Conservation (phyloP, 352 stramenopile species). For the Pythium diclinum region DNA sequence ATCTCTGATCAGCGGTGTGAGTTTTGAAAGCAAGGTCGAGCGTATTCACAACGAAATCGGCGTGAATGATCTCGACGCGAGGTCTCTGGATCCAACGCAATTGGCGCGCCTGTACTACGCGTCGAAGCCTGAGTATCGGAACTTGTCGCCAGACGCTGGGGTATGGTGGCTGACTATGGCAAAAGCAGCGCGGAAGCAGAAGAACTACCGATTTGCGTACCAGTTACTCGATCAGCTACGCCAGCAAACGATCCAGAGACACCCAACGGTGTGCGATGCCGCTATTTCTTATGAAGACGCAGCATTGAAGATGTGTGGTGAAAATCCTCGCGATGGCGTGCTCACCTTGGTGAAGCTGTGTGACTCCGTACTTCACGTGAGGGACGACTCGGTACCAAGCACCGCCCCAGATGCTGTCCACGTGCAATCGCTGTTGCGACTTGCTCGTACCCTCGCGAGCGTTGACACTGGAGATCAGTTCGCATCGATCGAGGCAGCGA, state of each 20-base stretch:
- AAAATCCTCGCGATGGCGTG: constrained; percentile 71
- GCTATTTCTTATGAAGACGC: constrained; percentile 32
- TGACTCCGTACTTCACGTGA: constrained; percentile 15
- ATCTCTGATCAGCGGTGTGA: constrained; percentile 2
- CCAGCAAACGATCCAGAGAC: not conserved
- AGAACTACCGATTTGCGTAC: constrained; percentile 18
- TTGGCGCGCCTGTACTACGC: constrained; percentile 7
- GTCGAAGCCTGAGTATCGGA: not conserved
- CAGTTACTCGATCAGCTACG: constrained; percentile 12
- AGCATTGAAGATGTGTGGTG: constrained; percentile 32
- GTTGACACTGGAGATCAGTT: constrained; percentile 26
- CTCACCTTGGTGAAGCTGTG: constrained; percentile 22
- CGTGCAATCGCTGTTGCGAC: constrained; percentile 11
- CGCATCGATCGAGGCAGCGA: constrained; percentile 17
- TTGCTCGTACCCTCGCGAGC: constrained; percentile 20
- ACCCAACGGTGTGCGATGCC: constrained; percentile 22
- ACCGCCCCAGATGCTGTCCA: constrained; percentile 8
- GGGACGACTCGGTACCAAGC: not conserved
- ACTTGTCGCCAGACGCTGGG: not conserved
- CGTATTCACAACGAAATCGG: not conserved
- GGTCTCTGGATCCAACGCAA: constrained; percentile 7
- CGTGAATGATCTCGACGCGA: not conserved
- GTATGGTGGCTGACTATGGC: constrained; percentile 15
- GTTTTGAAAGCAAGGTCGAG: not conserved
- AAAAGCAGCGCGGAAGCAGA: constrained; percentile 15